Evolutionary conservation across 2,329 filamentous ascomycete species (phyloP).

Genomic region (Teratosphaeria nubilosa): DNA sequence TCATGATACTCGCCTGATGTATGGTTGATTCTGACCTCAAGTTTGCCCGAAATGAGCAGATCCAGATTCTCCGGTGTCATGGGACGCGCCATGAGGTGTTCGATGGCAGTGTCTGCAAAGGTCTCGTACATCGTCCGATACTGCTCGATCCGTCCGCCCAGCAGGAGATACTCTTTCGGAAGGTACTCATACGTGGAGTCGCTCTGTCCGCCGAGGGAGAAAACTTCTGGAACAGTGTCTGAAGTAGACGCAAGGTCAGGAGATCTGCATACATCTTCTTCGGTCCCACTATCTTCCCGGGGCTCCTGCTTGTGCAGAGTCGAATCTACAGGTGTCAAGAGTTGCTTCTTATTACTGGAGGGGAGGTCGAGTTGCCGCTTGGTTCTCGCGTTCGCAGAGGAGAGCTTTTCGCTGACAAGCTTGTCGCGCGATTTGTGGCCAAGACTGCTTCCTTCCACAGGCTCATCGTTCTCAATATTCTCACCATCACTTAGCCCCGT

Average conservation of each 20-base stretch:
- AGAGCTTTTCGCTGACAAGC: background rate
- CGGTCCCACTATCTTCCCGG: background rate
- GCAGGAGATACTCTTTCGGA: slow-evolving; percentile 58
- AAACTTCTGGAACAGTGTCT: slow-evolving; percentile 38
- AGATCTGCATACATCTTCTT: slow-evolving; percentile 37
- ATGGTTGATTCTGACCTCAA: slow-evolving; percentile 32
- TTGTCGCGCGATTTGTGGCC: background rate
- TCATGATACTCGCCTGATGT: slow-evolving; percentile 28
- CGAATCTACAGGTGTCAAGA: background rate
- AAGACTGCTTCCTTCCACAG: background rate
- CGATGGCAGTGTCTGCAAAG: slow-evolving; percentile 56
- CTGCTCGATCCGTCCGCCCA: slow-evolving; percentile 63
- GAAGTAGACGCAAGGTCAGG: slow-evolving; percentile 48
- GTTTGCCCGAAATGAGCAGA: slow-evolving; percentile 62
- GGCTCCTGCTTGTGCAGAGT: background rate
- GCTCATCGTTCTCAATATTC: background rate
- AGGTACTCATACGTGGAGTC: slow-evolving; percentile 51
- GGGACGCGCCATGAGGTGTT: slow-evolving; percentile 67
- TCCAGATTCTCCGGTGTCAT: slow-evolving; percentile 59
- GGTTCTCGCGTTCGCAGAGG: background rate
- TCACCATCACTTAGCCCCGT: background rate
- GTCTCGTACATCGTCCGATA: slow-evolving; percentile 65
- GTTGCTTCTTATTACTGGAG: background rate
- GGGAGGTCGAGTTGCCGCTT: background rate
- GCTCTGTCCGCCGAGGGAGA: slow-evolving; percentile 45